These are phyloP conservation scores for Sherardia arvensis DNA, from an alignment of 257 asterid genomes.

Conservation along the genomic window DNA sequence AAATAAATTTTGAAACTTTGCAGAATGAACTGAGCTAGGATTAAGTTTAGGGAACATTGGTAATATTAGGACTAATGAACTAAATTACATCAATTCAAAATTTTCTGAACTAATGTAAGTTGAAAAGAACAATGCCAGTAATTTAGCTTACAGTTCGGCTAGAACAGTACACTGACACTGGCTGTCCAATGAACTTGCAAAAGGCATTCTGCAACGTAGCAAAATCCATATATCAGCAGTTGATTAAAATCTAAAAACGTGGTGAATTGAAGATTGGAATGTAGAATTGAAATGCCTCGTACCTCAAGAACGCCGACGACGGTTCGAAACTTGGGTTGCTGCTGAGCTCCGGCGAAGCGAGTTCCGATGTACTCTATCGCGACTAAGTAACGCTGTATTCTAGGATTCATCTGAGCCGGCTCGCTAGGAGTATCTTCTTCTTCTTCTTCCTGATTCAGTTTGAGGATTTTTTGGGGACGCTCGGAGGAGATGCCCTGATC, in stretches of 20 bases:
- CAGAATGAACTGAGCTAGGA: not conserved
- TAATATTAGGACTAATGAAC: not conserved
- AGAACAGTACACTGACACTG: conserved; percentile 74
- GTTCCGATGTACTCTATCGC: conserved; percentile 89
- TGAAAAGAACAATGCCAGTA: not conserved
- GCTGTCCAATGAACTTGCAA: conserved; percentile 66
- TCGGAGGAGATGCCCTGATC: conserved; percentile 20
- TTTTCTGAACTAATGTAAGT: not conserved
- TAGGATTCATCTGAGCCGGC: conserved; percentile 41
- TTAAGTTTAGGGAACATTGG: too few species aligned
- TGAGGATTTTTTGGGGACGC: conserved; percentile 49
- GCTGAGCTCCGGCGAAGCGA: conserved; percentile 82
- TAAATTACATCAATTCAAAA: not conserved
- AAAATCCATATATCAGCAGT: not conserved
- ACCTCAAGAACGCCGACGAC: conserved; percentile 86
- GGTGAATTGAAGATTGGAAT: not conserved
- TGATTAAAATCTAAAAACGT: not conserved
- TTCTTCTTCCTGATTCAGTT: conserved; percentile 23
- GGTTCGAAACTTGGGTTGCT: conserved; percentile 61
- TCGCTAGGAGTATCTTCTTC: conserved; percentile 10
- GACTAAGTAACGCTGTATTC: conserved; percentile 54
- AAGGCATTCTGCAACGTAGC: conserved; percentile 53
- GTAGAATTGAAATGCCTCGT: conserved; percentile 42
- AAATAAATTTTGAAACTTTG: too few species aligned
- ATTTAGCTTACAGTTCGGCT: conserved; percentile 74